Percentiles rank a stretch among this genome's conserved stretches.
These are phyloP conservation scores for Teunomyces tritomae DNA, from an alignment of 805 yeast genomes.

Conservation along the genomic window DNA sequence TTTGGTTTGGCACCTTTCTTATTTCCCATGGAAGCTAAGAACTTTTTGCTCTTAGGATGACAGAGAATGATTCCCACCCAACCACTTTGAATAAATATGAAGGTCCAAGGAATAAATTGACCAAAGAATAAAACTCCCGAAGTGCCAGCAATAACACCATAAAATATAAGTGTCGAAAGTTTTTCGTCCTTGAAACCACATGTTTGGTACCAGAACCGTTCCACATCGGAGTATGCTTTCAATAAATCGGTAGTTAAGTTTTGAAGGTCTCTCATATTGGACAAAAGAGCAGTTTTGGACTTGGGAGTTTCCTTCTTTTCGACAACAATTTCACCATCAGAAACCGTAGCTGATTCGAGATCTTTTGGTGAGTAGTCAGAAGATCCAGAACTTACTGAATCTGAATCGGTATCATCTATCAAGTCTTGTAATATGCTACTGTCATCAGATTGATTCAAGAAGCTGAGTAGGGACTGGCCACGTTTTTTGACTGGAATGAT, in stretches of 20 bases:
- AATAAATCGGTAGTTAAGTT: constrained; percentile 57
- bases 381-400: constrained; percentile 8
- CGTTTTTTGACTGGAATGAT: constrained; percentile 45
- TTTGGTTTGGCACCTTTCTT: background rate
- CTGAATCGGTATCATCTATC: constrained; percentile 6
- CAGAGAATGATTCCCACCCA: constrained; percentile 54
- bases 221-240: constrained; percentile 47
- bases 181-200: constrained; percentile 73
- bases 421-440: constrained; percentile 33
- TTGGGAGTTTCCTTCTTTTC: constrained; percentile 21
- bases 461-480: constrained; percentile 54
- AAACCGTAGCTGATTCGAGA: background rate
- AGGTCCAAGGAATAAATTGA: constrained; percentile 62
- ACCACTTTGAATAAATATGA: constrained; percentile 51
- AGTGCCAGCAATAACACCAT: constrained; percentile 29
- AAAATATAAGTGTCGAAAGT: constrained; percentile 57
- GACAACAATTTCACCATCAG: constrained; percentile 6
- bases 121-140: constrained; percentile 44
- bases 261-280: constrained; percentile 74
- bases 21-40: constrained; percentile 12
- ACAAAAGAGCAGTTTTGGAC: constrained; percentile 42
- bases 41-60: constrained; percentile 57
- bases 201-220: constrained; percentile 55
- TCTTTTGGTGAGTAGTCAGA: constrained; percentile 1
- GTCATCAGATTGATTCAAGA: constrained; percentile 29